A percentile compares a stretch with the other conserved stretches of the same genome.
These are phyloP conservation scores for Tricholomella constricta DNA, from an alignment of 768 basidiomycete genomes.

Conservation along the genomic window DNA sequence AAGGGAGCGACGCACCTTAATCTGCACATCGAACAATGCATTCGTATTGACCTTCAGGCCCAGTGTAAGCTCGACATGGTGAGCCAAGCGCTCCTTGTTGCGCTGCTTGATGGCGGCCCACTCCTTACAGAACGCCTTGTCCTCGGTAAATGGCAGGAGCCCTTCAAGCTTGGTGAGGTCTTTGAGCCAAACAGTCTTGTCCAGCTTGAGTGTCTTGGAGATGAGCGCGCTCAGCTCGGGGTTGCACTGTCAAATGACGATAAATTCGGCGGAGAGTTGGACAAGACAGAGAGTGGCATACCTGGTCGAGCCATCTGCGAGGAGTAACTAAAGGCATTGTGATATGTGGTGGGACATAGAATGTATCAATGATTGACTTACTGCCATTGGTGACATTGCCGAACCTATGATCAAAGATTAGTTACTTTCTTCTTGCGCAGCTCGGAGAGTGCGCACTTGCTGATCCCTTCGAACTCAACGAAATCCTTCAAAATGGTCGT, in stretches of 20 bases:
- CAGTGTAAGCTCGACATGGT: conserved; percentile 69
- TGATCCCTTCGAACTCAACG: conserved; percentile 86
- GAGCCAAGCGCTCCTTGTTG: conserved; percentile 89
- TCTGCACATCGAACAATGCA: conserved; percentile 91
- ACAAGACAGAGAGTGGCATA: conserved; percentile 18
- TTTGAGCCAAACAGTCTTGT: conserved; percentile 83
- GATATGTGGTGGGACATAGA: background rate
- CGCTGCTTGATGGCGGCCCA: conserved; percentile 87
- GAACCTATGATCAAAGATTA: conserved; percentile 63
- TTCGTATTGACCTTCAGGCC: conserved; percentile 72
- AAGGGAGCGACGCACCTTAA: conserved; percentile 52
- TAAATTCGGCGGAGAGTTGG: background rate
- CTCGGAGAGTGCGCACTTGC: conserved; percentile 63
- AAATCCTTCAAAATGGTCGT: conserved; percentile 89
- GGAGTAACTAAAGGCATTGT: conserved; percentile 64
- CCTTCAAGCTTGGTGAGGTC: conserved; percentile 77
- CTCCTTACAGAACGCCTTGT: conserved; percentile 71
- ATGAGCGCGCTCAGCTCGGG: conserved; percentile 84
- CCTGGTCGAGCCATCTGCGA: conserved; percentile 89
- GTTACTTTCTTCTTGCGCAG: no score
- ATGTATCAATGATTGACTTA: conserved; percentile 38
- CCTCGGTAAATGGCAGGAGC: conserved; percentile 71
- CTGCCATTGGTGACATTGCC: conserved; percentile 93
- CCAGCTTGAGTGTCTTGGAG: conserved; percentile 73
- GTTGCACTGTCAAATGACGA: conserved; percentile 64